These are phyloP conservation scores for Biancaea sappan DNA, from an alignment of 306 rosid species.

Conservation along the genomic window DNA sequence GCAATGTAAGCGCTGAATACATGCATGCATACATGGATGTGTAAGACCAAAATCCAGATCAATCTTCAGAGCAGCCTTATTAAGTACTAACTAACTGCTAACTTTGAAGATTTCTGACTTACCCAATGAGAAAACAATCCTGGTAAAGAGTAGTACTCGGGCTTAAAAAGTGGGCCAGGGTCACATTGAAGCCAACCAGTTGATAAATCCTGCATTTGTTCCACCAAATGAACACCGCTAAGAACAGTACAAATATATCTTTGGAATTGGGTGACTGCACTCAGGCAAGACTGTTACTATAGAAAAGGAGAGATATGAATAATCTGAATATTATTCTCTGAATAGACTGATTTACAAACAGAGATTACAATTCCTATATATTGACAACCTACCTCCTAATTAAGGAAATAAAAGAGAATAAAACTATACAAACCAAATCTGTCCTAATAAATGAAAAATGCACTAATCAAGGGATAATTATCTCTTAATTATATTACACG, in stretches of 20 bases:
- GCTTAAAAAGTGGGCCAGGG: constrained; percentile 86
- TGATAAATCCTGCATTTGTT: constrained; percentile 79
- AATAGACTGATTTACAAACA: no score
- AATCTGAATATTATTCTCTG: no score
- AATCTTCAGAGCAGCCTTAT: not conserved
- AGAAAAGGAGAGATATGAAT: no score
- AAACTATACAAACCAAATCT: no score
- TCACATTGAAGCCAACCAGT: constrained; percentile 94
- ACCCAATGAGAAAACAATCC: constrained; percentile 72
- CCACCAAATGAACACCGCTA: constrained; percentile 31
- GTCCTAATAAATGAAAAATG: no score
- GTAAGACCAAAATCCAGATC: not conserved
- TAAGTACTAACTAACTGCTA: not conserved
- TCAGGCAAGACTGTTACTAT: constrained; percentile 31
- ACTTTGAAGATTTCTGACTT: constrained; percentile 35
- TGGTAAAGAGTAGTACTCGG: constrained; percentile 65
- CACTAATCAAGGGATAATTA: no score
- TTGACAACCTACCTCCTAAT: no score
- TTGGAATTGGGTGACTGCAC: constrained; percentile 4
- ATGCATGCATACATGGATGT: constrained; percentile 10
- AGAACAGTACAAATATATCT: constrained; percentile 14
- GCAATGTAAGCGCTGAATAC: not conserved
- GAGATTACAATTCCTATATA: no score
- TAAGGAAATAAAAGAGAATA: no score
- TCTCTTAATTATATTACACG: no score